Evolutionary conservation across 2,329 filamentous ascomycete species (phyloP), one percentile per base, ranked within the genome.

Genomic region (Chrysoporthe austroafricana): DNA sequence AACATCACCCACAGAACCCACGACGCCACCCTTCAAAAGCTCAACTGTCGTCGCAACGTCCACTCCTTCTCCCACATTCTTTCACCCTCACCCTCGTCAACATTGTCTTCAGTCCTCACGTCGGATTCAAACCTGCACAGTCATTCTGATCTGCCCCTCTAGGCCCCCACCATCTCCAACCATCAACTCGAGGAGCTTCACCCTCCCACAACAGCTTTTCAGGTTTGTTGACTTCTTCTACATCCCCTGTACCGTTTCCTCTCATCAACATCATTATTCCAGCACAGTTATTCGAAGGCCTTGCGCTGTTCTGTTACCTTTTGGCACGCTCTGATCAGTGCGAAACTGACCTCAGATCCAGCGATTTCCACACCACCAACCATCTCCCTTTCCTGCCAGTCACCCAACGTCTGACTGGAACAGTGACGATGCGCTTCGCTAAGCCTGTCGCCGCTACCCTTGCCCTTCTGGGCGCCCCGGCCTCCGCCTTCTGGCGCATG

Each of bases 401-500:
- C 6, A 21, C 18, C 59, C 46, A 39, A 52, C 63, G 48, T 63
- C 54, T 9, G 32, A 57, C 64, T 46, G 46, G 61, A 46, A 66
- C 46, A 21, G 60, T 26, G 42, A 68, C 43, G 18, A 70, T 70
- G 69, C 68, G 68, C 62, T 63, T 50, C 62, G 44, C 48, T 50
- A 46, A 69, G 60, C 18, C 65, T 21, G 58, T 66, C 48, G 14
- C 44, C 50, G 39, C 44, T 43, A 48, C 57, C 44, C 34, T 62
- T 42, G 64, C 67, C 67, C 60, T 69, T 44, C 56, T 64, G 43
- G 67, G 58, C 52, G 64, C 58, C 43, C 61, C 66, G 39, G 84
- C 83, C 59, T 76, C 85, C 73, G 94, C 91, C 69, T 97, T 97
- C 79, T 97, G 92, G 92, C 92, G 94, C 76, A 91, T 97, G 86